Evolutionary conservation across 2,329 filamentous ascomycete genomes (phyloP).

Genomic region (Fusarium aywerte): DNA sequence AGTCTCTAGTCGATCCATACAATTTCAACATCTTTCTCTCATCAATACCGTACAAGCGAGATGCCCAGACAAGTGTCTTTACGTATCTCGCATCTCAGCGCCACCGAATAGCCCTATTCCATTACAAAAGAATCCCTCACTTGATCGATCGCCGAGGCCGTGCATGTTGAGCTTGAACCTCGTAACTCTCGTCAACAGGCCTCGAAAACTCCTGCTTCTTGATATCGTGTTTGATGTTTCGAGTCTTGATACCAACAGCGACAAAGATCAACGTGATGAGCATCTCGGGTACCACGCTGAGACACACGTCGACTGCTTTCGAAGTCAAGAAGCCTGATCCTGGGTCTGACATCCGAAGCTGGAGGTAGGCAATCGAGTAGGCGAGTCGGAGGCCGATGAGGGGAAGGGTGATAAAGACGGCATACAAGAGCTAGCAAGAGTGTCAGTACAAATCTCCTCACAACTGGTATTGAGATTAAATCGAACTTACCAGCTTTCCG

Average conservation of each 20-base stretch:
- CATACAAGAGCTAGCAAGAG: conserved; percentile 4
- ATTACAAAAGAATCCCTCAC: background rate
- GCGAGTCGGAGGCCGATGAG: conserved; percentile 11
- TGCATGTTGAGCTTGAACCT: background rate
- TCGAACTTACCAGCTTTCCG: conserved; percentile 1
- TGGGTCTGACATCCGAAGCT: conserved; percentile 7
- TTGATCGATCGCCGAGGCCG: no score
- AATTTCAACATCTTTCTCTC: no score
- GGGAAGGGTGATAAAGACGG: conserved; percentile 10
- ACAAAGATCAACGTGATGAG: conserved; percentile 7
- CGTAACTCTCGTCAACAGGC: background rate
- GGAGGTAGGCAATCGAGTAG: conserved; percentile 13
- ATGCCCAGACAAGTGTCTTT: no score
- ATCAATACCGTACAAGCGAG: background rate
- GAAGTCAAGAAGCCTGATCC: conserved; percentile 10
- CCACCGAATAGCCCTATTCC: background rate
- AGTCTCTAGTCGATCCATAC: background rate
- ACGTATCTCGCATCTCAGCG: background rate
- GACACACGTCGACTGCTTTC: conserved; percentile 9
- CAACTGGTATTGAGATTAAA: fast-evolving
- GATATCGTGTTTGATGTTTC: conserved; percentile 13
- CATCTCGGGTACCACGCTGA: conserved; percentile 10
- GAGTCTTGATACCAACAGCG: conserved; percentile 1
- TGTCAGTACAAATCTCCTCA: background rate
- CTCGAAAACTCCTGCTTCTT: conserved; percentile 1